phyloP scores from a whole-genome alignment of 2,329 filamentous ascomycete genomes.

The Cercospora zeae-maydis region DNA sequence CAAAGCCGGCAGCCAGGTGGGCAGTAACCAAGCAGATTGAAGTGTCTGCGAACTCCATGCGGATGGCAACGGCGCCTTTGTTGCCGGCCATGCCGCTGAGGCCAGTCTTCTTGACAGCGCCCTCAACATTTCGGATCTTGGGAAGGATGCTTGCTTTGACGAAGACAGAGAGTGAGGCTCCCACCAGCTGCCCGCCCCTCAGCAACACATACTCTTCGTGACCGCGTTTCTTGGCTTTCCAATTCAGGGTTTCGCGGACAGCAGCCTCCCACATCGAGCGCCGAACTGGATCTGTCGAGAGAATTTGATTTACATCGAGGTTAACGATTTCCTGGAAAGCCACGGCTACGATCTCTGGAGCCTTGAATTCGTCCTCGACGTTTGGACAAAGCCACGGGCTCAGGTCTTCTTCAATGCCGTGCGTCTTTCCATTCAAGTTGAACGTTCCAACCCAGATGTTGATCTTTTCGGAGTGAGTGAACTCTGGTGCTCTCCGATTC shows the following conservation, averaged over 20 bases:
- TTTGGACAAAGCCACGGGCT: constrained; percentile 79
- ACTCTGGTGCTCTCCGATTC: constrained; percentile 62
- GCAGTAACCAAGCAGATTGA: constrained; percentile 94
- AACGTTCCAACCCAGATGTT: constrained; percentile 85
- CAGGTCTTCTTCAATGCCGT: constrained; percentile 74
- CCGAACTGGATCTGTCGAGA: constrained; percentile 90
- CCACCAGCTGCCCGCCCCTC: constrained; percentile 88
- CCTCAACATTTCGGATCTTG: constrained; percentile 94
- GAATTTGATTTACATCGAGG: constrained; percentile 94
- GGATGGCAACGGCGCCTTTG: constrained; percentile 94
- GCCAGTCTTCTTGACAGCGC: constrained; percentile 89
- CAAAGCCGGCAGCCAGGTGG: constrained; percentile 90
- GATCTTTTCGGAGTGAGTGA: constrained; percentile 69
- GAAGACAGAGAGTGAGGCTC: constrained; percentile 87
- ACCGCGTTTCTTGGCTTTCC: constrained; percentile 60
- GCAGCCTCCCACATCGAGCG: constrained; percentile 83
- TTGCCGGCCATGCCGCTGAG: constrained; percentile 97
- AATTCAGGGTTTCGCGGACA: constrained; percentile 74
- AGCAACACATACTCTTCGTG: constrained; percentile 82
- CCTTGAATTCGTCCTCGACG: constrained; percentile 52
- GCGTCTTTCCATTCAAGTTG: constrained; percentile 85
- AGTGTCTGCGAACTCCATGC: constrained; percentile 90
- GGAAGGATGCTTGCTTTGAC: constrained; percentile 73
- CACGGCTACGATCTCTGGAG: constrained; percentile 82
- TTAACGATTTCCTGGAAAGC: constrained; percentile 99